Evolutionary conservation across 208 protist genomes (phyloP).

Genomic region (Trichomonas tenax): DNA sequence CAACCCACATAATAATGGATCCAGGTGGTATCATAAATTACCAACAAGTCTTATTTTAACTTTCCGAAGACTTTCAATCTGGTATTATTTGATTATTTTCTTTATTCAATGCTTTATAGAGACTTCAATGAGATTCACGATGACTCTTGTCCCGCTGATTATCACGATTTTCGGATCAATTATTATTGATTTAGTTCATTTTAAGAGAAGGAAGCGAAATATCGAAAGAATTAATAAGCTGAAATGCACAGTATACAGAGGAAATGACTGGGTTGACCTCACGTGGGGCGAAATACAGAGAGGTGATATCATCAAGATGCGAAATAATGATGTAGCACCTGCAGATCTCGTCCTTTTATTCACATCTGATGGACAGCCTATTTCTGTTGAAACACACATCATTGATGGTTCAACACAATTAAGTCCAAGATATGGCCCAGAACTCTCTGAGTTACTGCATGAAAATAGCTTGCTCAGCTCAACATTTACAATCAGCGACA

Average conservation of each 20-base stretch:
- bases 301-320: background rate
- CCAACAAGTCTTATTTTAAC: background rate
- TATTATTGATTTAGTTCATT: background rate
- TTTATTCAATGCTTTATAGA: background rate
- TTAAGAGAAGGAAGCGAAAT: background rate
- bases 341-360: background rate
- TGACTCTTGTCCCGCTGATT: background rate
- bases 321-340: background rate
- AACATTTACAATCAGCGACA: background rate
- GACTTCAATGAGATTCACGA: background rate
- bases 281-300: background rate
- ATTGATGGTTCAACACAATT: conserved; percentile 15
- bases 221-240: background rate
- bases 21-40: background rate
- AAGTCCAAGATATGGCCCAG: background rate
- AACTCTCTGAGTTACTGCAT: background rate
- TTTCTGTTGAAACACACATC: background rate
- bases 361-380: background rate
- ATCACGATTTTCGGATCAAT: background rate
- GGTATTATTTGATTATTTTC: background rate
- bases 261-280: background rate
- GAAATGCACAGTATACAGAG: background rate
- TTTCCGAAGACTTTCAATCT: background rate
- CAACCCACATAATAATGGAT: background rate
- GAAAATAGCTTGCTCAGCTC: background rate